Percentiles rank a stretch among this genome's conserved stretches.
Evolutionary conservation across 305 asterid genomes (phyloP).

Genomic region (Plantago rigida): DNA sequence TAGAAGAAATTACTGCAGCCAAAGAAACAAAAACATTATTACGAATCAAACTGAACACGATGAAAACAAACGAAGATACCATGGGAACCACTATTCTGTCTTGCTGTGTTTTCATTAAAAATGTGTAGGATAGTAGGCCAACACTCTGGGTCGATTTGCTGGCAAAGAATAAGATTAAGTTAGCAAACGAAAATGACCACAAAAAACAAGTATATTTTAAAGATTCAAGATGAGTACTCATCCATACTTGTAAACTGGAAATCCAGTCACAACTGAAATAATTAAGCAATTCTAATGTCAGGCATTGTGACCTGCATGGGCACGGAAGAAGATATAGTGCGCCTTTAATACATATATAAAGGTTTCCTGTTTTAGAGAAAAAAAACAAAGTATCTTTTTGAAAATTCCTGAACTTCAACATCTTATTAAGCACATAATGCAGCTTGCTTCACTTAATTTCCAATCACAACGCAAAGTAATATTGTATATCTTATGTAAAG

Average conservation of each 20-base stretch:
- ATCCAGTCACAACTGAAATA: background rate
- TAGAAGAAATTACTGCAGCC: no score
- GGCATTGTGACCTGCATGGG: no score
- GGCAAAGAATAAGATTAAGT: slow-evolving; percentile 27
- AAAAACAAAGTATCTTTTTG: background rate
- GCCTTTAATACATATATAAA: background rate
- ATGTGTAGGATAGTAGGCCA: slow-evolving; percentile 87
- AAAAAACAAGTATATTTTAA: background rate
- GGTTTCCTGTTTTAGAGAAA: background rate
- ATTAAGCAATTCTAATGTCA: background rate
- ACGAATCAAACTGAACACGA: background rate
- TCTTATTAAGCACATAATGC: background rate
- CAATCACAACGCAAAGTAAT: no score
- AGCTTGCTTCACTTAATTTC: no score
- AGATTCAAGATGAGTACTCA: background rate
- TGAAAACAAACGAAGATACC: slow-evolving; percentile 47
- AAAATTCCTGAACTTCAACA: background rate
- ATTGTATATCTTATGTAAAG: no score
- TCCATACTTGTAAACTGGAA: background rate
- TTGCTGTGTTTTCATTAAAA: slow-evolving; percentile 62
- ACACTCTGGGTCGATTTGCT: slow-evolving; percentile 68
- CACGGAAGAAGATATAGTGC: background rate
- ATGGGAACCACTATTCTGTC: slow-evolving; percentile 88
- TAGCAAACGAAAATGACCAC: slow-evolving; percentile 3
- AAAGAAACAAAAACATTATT: no score